phyloP scores from a whole-genome alignment of 306 rosid genomes.

The Prunus salicina region DNA sequence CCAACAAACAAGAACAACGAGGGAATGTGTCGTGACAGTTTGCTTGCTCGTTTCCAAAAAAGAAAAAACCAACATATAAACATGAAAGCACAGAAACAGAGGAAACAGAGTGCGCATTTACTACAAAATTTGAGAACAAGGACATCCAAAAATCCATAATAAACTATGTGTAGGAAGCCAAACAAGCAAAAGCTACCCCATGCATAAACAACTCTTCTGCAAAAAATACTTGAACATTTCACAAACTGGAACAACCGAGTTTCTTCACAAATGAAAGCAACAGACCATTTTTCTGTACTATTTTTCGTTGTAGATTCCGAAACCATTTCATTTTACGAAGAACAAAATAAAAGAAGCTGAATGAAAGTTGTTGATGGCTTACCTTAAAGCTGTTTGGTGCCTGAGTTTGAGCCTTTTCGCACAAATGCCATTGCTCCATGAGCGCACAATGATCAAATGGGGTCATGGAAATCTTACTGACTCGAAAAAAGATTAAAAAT shows the following conservation, averaged over 20 bases:
- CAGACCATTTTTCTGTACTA: background rate
- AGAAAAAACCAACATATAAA: background rate
- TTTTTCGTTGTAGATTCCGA: background rate
- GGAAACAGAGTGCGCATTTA: background rate
- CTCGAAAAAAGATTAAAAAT: background rate
- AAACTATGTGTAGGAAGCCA: too few species aligned
- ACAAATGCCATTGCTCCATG: constrained; percentile 7
- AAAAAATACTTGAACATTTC: background rate
- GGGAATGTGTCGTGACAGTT: background rate
- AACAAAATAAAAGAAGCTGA: background rate
- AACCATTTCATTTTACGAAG: background rate
- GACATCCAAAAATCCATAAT: too few species aligned
- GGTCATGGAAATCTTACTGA: constrained; percentile 19
- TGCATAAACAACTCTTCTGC: background rate
- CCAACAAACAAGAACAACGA: background rate
- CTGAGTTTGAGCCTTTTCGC: background rate
- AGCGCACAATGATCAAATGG: constrained; percentile 15
- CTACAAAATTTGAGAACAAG: background rate
- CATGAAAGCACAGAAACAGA: background rate
- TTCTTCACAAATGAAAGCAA: background rate
- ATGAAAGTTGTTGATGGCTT: background rate
- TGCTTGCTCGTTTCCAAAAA: background rate
- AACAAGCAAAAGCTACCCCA: background rate
- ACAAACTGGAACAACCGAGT: background rate
- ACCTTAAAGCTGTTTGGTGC: background rate